phyloP scores from a whole-genome alignment of 1,284 basidiomycete genomes.

The Stereum hirsutum region DNA sequence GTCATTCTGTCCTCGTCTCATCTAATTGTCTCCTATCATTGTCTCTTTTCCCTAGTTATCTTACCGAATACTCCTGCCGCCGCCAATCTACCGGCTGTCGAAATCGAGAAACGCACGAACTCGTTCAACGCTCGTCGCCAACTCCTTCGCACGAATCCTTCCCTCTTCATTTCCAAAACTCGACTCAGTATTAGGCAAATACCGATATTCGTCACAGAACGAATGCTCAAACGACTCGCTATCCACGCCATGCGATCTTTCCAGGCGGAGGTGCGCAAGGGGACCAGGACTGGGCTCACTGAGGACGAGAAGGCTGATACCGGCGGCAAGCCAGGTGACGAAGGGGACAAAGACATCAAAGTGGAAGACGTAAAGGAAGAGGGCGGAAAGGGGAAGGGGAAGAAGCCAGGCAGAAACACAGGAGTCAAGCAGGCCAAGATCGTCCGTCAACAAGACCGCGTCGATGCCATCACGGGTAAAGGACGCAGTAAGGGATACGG shows the following conservation, averaged over 20 bases:
- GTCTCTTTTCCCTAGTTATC: conserved; percentile 49
- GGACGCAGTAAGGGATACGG: conserved; percentile 92
- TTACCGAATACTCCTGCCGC: conserved; percentile 81
- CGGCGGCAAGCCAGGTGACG: conserved; percentile 19
- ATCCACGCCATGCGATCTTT: conserved; percentile 78
- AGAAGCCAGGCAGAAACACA: conserved; percentile 41
- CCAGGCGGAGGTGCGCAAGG: conserved; percentile 68
- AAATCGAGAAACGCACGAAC: conserved; percentile 75
- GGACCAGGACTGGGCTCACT: conserved; percentile 52
- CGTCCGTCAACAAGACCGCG: conserved; percentile 77
- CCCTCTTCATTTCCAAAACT: conserved; percentile 89
- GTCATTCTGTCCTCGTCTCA: not conserved
- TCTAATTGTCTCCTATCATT: not conserved
- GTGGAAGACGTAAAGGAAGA: conserved; percentile 17
- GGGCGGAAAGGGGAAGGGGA: conserved; percentile 23
- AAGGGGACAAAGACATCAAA: conserved; percentile 20
- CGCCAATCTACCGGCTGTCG: conserved; percentile 53
- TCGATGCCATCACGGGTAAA: conserved; percentile 82
- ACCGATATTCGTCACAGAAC: conserved; percentile 85
- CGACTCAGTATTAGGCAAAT: conserved; percentile 91
- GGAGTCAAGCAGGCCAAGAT: conserved; percentile 86
- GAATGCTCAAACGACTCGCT: conserved; percentile 82
- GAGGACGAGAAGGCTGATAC: conserved; percentile 58
- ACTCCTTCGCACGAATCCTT: conserved; percentile 84
- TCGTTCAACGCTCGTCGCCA: conserved; percentile 79